Conservation (phyloP, 345 rosid genomes). For the Balakata baccata region DNA sequence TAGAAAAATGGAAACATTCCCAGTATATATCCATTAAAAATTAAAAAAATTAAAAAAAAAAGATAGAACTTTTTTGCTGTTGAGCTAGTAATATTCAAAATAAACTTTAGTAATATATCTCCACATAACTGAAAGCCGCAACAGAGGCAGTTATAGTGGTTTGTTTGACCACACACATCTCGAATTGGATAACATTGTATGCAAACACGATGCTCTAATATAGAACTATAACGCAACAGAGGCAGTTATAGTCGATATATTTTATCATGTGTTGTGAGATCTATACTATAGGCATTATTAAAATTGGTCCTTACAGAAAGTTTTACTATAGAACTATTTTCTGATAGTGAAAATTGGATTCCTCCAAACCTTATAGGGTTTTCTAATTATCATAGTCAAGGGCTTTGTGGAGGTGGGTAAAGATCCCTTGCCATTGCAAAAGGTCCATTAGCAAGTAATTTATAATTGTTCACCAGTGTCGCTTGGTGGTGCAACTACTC, state of each 20-base stretch:
- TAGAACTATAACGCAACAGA: no score
- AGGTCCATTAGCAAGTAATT: neutral
- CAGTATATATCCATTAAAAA: slow-evolving; percentile 7
- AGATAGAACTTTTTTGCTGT: neutral
- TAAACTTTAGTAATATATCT: neutral
- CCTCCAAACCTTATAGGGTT: neutral
- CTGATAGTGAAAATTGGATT: neutral
- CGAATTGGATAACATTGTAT: no score
- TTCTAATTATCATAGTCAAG: neutral
- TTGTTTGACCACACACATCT: no score
- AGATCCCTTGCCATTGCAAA: neutral
- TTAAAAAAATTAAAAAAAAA: neutral
- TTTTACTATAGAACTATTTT: neutral
- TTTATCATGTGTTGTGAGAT: neutral
- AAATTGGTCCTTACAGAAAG: neutral
- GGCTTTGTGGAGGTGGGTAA: neutral
- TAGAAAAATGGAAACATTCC: slow-evolving; percentile 2
- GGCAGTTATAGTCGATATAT: no score
- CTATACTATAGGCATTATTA: neutral
- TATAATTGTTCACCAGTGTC: neutral
- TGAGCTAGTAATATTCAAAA: neutral
- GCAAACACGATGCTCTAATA: no score
- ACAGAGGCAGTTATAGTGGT: no score
- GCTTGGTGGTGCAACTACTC: neutral
- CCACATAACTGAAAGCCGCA: no score